A percentile compares a stretch with the other conserved stretches of the same genome.
Conservation (phyloP, 2,329 filamentous ascomycete genomes). For the Juglanconis oblonga region DNA sequence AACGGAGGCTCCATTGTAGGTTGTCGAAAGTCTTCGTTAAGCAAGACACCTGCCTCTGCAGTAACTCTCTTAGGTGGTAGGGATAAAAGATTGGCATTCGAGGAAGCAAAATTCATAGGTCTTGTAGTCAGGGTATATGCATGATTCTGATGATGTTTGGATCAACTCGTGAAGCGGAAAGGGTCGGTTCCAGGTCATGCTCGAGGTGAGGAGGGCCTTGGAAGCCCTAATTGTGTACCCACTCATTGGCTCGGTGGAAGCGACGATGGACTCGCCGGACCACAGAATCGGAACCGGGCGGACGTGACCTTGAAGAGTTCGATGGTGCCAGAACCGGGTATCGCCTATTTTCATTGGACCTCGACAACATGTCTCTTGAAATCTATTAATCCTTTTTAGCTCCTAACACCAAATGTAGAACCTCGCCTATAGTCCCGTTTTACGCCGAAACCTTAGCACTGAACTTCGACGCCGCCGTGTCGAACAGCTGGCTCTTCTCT, state of each 20-base stretch:
- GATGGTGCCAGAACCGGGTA: no score
- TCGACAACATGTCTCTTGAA: neutral
- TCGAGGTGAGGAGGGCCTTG: no score
- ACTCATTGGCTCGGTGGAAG: no score
- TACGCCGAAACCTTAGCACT: constrained; percentile 72
- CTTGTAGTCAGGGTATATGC: neutral
- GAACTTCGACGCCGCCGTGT: constrained; percentile 83
- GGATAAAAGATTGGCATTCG: neutral
- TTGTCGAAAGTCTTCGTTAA: neutral
- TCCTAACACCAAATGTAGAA: constrained; percentile 2
- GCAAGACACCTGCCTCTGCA: neutral
- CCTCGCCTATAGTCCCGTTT: constrained; percentile 11
- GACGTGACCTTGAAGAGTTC: no score
- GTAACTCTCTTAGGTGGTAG: neutral
- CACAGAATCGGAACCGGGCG: no score
- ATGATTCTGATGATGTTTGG: neutral
- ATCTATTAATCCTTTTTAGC: constrained; percentile 10
- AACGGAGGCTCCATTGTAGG: neutral
- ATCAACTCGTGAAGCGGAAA: no score
- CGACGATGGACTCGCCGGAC: no score
- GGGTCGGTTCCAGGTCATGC: no score
- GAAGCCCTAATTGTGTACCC: no score
- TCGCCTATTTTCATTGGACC: no score
- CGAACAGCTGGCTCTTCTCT: constrained; percentile 85
- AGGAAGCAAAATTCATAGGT: neutral